Base-by-base conservation (phyloP, 1,284 basidiomycete genomes). In the Moesziomyces sp. region DNA sequence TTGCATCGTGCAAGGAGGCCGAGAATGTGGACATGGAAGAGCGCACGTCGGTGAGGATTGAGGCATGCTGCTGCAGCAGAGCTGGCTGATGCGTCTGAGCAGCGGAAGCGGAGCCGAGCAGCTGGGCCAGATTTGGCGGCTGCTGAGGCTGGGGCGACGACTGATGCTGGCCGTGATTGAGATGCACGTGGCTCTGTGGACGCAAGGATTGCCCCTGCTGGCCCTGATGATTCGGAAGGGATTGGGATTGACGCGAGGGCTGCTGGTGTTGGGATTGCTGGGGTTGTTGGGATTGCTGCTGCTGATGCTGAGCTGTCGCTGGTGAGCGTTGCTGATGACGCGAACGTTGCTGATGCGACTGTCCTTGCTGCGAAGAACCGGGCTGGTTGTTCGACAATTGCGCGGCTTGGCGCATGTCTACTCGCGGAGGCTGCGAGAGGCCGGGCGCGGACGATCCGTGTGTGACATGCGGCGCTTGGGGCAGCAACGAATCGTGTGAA, bases 1-100 rank as follows among this genome's bases (percentile, higher is more conserved):
- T 70, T 23, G 63, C 72, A 0, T 70, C 67, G 3, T 64, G 59
- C 24, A 74, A 18, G 1, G 62, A 48, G 2, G 47, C 46, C 23
- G 67, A 61, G 47, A 70, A 74, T 52, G 28, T 59, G 11, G 72
- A 66, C 19, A 71, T 56, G 16, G 57, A 63, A 3, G 66, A 53
- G 16, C 59, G 58, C 11, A 59, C 63, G 19, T 71, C 62, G 1
- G 54, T 51, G 2, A 74, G 42, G n/a, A 74, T 42, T 5, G 63
- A 56, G 6, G 67, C 62, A 51, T 74, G 66, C 18, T 74, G 62
- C 26, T 74, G 65, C 24, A 62, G 46, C 5, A 62, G 48, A 11
- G 62, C 56, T 23, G 66, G 35, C 43, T 61, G 57, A 10, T 58
- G n/a, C 7, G 38, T 51, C 5, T 48, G 44, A 6, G 52, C 47